These are phyloP conservation scores for Pinus albicaulis DNA, from an alignment of 75 land plant species.

Conservation along the genomic window DNA sequence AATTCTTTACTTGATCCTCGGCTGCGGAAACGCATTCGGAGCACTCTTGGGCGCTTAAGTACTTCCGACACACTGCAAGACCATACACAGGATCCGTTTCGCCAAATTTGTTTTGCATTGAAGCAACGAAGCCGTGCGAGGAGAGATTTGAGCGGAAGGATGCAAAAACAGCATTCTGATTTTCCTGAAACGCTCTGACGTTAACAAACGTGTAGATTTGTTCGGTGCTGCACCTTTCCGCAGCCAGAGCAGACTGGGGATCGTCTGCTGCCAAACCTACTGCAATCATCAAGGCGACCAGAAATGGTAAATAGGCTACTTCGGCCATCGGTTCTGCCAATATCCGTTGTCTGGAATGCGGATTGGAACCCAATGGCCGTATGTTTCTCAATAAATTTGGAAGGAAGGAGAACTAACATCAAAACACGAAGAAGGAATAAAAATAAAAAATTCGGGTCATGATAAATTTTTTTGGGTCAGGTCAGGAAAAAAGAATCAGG, in stretches of 20 bases:
- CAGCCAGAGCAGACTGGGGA: not conserved
- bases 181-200: not conserved
- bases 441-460: no score
- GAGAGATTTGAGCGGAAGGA: constrained; percentile 9
- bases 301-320: no score
- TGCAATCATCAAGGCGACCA: no score
- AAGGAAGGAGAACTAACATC: no score
- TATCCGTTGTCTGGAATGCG: not conserved
- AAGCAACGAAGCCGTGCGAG: constrained; percentile 5
- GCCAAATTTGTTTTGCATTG: not conserved
- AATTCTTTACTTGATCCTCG: constrained; percentile 8
- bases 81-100: constrained; percentile 12
- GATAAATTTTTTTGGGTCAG: no score
- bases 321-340: not conserved
- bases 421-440: no score
- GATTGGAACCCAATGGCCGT: not conserved
- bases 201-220: not conserved
- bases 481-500: no score
- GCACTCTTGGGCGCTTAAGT: constrained; percentile 19
- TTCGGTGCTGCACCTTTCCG: not conserved
- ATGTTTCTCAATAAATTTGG: no score
- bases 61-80: constrained; percentile 23
- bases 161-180: not conserved
- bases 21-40: constrained; percentile 15
- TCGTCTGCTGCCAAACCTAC: not conserved